These are phyloP conservation scores for Cryptosporidium muris DNA, from an alignment of 169 alveolate species.

Conservation along the genomic window DNA sequence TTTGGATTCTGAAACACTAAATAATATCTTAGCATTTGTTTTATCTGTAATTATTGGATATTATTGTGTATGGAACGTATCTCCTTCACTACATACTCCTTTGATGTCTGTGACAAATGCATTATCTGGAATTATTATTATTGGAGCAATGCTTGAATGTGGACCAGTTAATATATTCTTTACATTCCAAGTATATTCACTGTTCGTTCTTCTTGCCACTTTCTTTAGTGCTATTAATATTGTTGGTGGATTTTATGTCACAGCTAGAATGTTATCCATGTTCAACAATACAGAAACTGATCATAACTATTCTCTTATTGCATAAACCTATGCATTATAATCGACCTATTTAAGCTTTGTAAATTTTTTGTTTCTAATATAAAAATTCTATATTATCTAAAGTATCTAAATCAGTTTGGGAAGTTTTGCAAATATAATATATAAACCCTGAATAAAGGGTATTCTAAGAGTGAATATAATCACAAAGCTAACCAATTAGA, in stretches of 20 bases:
- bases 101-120: conserved; percentile 92
- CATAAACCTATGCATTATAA: no score
- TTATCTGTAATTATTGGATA: conserved; percentile 88
- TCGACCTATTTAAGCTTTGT: no score
- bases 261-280: conserved; percentile 93
- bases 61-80: conserved; percentile 87
- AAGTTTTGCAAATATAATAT: no score
- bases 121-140: conserved; percentile 85
- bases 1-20: conserved; percentile 56
- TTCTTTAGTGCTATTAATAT: conserved; percentile 77
- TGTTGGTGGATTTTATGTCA: conserved; percentile 91
- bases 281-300: conserved; percentile 73
- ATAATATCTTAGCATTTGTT: conserved; percentile 73
- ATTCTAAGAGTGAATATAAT: no score
- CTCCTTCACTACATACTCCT: conserved; percentile 93
- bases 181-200: conserved; percentile 72
- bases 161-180: conserved; percentile 73
- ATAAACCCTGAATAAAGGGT: no score
- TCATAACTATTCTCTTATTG: background rate
- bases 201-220: conserved; percentile 73
- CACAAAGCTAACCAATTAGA: no score
- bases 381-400: no score
- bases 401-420: no score
- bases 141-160: conserved; percentile 85
- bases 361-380: no score